A percentile compares a stretch with the other conserved stretches of the same genome.
phyloP scores from a whole-genome alignment of 2,329 filamentous ascomycete genomes.

The Lecanosticta acicola region DNA sequence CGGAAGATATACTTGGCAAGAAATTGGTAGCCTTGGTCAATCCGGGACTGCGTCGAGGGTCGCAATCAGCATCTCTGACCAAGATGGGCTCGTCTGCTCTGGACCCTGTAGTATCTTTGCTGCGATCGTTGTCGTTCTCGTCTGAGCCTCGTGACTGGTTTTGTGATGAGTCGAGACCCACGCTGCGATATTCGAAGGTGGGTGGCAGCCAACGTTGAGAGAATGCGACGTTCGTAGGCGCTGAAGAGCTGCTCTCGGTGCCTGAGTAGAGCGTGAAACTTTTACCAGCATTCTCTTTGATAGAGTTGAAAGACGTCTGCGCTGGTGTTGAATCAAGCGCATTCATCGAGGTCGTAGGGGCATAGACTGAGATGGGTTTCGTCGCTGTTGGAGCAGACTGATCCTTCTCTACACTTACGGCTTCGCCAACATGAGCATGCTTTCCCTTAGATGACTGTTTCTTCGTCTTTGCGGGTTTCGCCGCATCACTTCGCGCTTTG shows the following conservation, averaged over 20 bases:
- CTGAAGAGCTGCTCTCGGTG: slow-evolving; percentile 1
- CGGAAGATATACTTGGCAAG: not conserved
- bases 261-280: slow-evolving; percentile 14
- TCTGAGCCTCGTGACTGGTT: too few relatives aligned
- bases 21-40: slow-evolving; percentile 1
- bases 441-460: slow-evolving; percentile 8
- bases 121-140: too few relatives aligned
- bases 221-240: slow-evolving; percentile 1
- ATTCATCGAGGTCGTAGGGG: slow-evolving; percentile 19
- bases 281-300: slow-evolving; percentile 11
- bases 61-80: not conserved
- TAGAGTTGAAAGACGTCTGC: slow-evolving; percentile 14
- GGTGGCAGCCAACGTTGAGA: slow-evolving; percentile 8
- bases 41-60: not conserved
- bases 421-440: slow-evolving; percentile 1
- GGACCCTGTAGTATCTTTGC: too few relatives aligned
- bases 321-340: slow-evolving; percentile 18
- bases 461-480: slow-evolving; percentile 1
- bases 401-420: slow-evolving; percentile 3
- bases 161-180: too few relatives aligned
- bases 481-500: not conserved
- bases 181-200: too few relatives aligned
- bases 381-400: not conserved
- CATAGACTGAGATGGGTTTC: slow-evolving; percentile 12
- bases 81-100: not conserved